Percentiles rank a stretch among this genome's conserved stretches.
Conservation (phyloP, 2,329 filamentous ascomycete genomes). For the Talaromyces sp. region DNA sequence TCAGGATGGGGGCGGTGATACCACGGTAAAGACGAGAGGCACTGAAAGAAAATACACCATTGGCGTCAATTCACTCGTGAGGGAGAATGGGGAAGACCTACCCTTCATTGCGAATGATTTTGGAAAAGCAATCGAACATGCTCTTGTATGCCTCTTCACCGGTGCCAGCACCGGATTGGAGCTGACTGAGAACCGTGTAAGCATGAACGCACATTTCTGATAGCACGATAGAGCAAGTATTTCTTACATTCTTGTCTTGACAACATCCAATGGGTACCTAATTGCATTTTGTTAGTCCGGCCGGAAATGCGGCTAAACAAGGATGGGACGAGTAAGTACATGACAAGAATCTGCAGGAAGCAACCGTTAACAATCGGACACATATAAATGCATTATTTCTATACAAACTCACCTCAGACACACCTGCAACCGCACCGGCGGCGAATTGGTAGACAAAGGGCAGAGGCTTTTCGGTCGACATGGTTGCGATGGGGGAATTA, state of each 20-base stretch:
- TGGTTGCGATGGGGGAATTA: constrained; percentile 37
- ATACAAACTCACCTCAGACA: constrained; percentile 75
- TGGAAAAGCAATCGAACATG: constrained; percentile 97
- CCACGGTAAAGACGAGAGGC: constrained; percentile 90
- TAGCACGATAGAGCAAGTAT: not conserved
- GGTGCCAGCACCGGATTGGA: constrained; percentile 67
- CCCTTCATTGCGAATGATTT: constrained; percentile 96
- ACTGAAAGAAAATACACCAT: constrained; percentile 40
- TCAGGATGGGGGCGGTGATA: constrained; percentile 91
- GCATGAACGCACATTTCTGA: not conserved
- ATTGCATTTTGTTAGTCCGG: constrained; percentile 6
- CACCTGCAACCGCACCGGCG: constrained; percentile 92
- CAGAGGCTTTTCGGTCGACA: constrained; percentile 66
- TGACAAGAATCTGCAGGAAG: constrained; percentile 21
- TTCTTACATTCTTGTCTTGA: constrained; percentile 91
- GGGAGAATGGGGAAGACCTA: constrained; percentile 35
- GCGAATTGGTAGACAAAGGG: constrained; percentile 94
- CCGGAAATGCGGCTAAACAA: not conserved
- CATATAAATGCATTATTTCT: not conserved
- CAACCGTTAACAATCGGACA: constrained; percentile 14
- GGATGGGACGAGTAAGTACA: constrained; percentile 16
- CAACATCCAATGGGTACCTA: constrained; percentile 97
- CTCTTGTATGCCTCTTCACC: constrained; percentile 87
- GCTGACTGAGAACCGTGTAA: constrained; percentile 55
- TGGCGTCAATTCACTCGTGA: not conserved